Evolutionary conservation across 2,329 filamentous ascomycete genomes (phyloP).

Genomic region (Aspergillus felis): DNA sequence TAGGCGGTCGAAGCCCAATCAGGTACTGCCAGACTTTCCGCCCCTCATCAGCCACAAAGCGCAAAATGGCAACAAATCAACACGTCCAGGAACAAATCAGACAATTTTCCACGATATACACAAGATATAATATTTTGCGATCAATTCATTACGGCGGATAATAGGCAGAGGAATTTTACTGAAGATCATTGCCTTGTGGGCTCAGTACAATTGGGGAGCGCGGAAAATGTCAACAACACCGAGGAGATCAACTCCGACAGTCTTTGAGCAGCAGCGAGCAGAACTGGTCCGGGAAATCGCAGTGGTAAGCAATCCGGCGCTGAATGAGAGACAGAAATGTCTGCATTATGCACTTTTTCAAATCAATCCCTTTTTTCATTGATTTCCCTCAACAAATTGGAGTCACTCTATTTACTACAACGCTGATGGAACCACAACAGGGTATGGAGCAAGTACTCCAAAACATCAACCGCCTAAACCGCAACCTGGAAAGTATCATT

Average conservation of each 20-base stretch:
- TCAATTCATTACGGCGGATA: not conserved
- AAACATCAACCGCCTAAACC: conserved; percentile 93
- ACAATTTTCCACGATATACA: not conserved
- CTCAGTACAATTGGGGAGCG: not conserved
- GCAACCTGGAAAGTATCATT: conserved; percentile 85
- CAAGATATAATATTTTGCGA: not conserved
- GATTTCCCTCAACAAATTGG: not conserved
- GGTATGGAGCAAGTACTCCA: conserved; percentile 84
- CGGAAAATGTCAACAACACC: conserved; percentile 8
- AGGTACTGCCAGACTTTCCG: not conserved
- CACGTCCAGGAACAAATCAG: not conserved
- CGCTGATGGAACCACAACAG: conserved; percentile 28
- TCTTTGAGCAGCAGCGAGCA: conserved; percentile 42
- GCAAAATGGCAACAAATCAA: not conserved
- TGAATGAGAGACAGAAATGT: not conserved
- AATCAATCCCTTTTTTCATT: not conserved
- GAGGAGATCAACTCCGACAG: conserved; percentile 26
- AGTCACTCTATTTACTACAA: not conserved
- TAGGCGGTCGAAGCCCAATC: not conserved
- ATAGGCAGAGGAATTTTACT: not conserved
- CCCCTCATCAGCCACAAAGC: not conserved
- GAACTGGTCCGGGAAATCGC: conserved; percentile 43
- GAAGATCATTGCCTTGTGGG: not conserved
- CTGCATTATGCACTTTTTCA: not conserved
- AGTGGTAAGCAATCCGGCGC: conserved; percentile 27